phyloP scores from a whole-genome alignment of 805 yeast genomes.

The Candida coleopterorum region DNA sequence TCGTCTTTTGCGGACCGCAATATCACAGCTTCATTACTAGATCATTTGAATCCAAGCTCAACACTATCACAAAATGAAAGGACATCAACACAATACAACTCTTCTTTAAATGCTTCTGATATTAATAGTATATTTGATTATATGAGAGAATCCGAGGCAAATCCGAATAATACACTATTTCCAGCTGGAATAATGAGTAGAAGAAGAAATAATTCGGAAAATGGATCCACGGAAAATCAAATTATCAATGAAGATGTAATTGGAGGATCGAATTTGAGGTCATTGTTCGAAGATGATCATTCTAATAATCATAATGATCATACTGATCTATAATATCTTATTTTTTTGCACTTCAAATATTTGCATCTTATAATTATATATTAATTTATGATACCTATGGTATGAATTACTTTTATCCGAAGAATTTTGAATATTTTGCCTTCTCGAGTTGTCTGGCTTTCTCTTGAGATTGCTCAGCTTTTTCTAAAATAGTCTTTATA shows the following conservation, averaged over 20 bases:
- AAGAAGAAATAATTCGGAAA: slow-evolving; percentile 44
- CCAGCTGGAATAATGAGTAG: slow-evolving; percentile 45
- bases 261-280: slow-evolving; percentile 25
- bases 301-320: slow-evolving; percentile 3
- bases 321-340: background rate
- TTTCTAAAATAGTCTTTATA: slow-evolving; percentile 41
- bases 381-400: no score
- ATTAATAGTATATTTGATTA: slow-evolving; percentile 4
- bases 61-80: background rate
- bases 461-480: slow-evolving; percentile 36
- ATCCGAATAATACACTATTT: slow-evolving; percentile 21
- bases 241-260: slow-evolving; percentile 14
- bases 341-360: background rate
- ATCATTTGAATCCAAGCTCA: no score
- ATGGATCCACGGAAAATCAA: slow-evolving; percentile 15
- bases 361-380: slow-evolving; percentile 1
- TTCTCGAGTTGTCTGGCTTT: slow-evolving; percentile 46
- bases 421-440: slow-evolving; percentile 60
- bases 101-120: background rate
- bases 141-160: slow-evolving; percentile 1
- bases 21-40: no score
- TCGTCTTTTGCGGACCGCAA: no score
- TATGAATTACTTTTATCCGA: slow-evolving; percentile 21
- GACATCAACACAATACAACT: background rate
- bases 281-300: slow-evolving; percentile 18